Evolutionary conservation across 2,329 filamentous ascomycete species (phyloP), one percentile per base, ranked within the genome.

Genomic region (Zasmidium citrigriseum): DNA sequence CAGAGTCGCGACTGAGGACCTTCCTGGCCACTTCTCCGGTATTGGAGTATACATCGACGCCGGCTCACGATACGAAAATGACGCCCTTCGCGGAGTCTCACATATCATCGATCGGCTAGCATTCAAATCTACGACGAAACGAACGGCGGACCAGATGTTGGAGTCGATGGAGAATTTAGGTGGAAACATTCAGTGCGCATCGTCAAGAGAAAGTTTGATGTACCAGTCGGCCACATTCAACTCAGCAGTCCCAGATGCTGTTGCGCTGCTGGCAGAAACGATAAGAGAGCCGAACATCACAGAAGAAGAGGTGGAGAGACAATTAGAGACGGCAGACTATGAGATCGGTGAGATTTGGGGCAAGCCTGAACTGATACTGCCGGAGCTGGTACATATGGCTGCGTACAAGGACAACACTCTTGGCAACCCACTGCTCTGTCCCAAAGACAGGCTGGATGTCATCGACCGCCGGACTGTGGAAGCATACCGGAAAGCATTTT

Each of bases 181-280:
- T 34, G 95, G 95, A 27, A 97, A 97, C 74, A 93, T 99, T 59
- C 93, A 98, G 77, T 99, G 95, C 77, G 93, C 93, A 11, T 97
- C 93, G 1, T 96, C 92, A 1, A 84, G 95, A 64, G 95, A 99
- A 77, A 91, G 91, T 57, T 85, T 99, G 78, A 99, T 99, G 95
- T 99, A 99, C 80, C 95, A 99, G 76, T 91, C 92, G 1, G 95
- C 95, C 23, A 97, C 93, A 25, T 99, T 99, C 84, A 99, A 99
- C 80, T 89, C 88, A 23, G 89, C 91, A 18, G 92, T 99, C 9
- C 88, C 90, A 5, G 86, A 86, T 9, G 91, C 93, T 12, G 85
- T 96, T 22, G 91, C 83, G 25, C 78, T 99, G 18, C 84, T 99
- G 44, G 93, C 95, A 59, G 95, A 99, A 75, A 98, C 95, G 27